These are phyloP conservation scores for Zizania palustris DNA, from an alignment of 202 grass and related monocot species.

Conservation along the genomic window DNA sequence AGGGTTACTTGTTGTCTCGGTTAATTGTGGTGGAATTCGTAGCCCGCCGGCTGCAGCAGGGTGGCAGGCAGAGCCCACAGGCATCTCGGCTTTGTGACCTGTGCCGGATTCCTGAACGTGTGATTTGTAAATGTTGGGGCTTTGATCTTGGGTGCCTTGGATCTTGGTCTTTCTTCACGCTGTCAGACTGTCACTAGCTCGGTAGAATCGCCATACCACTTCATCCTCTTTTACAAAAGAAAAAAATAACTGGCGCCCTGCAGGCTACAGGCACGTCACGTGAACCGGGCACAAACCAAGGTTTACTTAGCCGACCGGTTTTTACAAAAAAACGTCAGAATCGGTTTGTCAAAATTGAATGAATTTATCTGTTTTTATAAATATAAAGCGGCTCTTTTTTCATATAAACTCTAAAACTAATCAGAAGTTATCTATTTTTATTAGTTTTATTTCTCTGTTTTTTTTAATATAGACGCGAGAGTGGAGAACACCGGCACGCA, in stretches of 20 bases:
- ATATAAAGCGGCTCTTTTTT: too few species aligned
- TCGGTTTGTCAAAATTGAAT: too few species aligned
- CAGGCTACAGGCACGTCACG: conserved; percentile 29
- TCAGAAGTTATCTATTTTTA: too few species aligned
- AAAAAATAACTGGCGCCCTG: not conserved
- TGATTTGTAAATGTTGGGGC: not conserved
- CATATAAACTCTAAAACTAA: too few species aligned
- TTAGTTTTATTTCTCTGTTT: too few species aligned
- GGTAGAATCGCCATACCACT: not conserved
- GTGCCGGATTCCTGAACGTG: conserved; percentile 35
- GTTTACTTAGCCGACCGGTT: too few species aligned
- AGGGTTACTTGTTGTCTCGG: not conserved
- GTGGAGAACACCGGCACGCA: too few species aligned
- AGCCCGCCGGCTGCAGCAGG: conserved; percentile 27
- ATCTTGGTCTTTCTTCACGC: conserved; percentile 36
- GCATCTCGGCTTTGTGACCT: conserved; percentile 9
- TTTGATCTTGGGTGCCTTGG: conserved; percentile 10
- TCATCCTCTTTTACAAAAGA: not conserved
- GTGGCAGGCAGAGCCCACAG: not conserved
- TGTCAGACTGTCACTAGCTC: not conserved
- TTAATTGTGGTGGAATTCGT: conserved; percentile 20
- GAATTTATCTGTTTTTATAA: too few species aligned
- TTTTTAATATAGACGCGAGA: too few species aligned
- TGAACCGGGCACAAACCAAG: not conserved
- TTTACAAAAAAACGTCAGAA: too few species aligned